Evolutionary conservation across 306 rosid genomes (phyloP).

Genomic region (Castanea crenata): DNA sequence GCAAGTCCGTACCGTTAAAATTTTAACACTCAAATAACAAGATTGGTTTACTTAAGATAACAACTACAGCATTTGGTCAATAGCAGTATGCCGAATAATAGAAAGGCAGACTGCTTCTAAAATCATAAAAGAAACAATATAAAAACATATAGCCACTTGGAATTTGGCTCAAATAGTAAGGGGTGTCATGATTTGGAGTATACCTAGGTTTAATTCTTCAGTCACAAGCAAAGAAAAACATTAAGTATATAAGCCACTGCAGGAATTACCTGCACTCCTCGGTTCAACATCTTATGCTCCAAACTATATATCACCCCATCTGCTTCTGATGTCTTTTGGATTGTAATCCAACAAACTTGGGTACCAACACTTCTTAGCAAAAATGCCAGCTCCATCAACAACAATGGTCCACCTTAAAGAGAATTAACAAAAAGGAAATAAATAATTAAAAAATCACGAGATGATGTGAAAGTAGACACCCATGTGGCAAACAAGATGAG

Average conservation of each 20-base stretch:
- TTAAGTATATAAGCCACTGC: not conserved
- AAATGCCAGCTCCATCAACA: slow-evolving; percentile 81
- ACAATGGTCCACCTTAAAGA: slow-evolving; percentile 63
- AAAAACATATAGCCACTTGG: not conserved
- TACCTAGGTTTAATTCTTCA: not conserved
- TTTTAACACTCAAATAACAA: not conserved
- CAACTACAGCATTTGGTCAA: not conserved
- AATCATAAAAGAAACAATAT: not conserved
- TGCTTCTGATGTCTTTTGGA: slow-evolving; percentile 49
- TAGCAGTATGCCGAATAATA: not conserved
- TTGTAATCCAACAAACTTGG: slow-evolving; percentile 73
- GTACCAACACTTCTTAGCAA: slow-evolving; percentile 69
- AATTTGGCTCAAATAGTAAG: not conserved
- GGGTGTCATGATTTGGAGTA: not conserved
- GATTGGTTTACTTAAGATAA: not conserved
- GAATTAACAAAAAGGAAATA: not conserved
- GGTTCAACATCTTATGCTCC: slow-evolving; percentile 71
- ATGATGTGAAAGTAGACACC: not conserved
- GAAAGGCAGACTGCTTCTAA: not conserved
- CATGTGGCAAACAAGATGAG: no score
- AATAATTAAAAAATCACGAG: not conserved
- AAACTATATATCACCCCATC: slow-evolving; percentile 61
- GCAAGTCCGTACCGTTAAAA: not conserved
- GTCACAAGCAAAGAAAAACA: not conserved
- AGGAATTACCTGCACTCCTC: slow-evolving; percentile 67